These are phyloP conservation scores for Pythium aristosporum DNA, from an alignment of 352 stramenopile genomes.

Conservation along the genomic window DNA sequence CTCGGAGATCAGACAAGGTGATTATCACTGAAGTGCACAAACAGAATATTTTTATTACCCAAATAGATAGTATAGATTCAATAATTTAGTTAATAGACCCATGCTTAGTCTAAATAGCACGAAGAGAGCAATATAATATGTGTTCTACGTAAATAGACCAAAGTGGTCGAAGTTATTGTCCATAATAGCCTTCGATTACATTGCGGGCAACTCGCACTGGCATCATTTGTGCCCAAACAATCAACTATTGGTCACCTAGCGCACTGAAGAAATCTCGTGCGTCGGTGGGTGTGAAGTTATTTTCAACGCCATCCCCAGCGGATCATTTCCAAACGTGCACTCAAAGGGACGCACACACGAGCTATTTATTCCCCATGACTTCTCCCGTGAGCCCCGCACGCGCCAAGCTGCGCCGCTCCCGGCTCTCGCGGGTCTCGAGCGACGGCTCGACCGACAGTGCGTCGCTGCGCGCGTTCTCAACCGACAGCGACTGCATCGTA, in stretches of 20 bases:
- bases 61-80: neutral
- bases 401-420: conserved; percentile 7
- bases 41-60: neutral
- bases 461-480: conserved; percentile 38
- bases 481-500: conserved; percentile 54
- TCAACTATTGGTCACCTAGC: conserved; percentile 2
- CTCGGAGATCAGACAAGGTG: neutral
- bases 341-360: neutral
- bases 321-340: neutral
- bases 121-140: too few relatives aligned
- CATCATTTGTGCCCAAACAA: conserved; percentile 1
- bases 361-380: neutral
- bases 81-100: too few relatives aligned
- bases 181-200: too few relatives aligned
- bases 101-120: too few relatives aligned
- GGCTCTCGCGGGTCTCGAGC: conserved; percentile 10
- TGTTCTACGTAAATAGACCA: too few relatives aligned
- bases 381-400: conserved; percentile 12
- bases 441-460: conserved; percentile 6
- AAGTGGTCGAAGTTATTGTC: too few relatives aligned
- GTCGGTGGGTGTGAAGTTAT: conserved; percentile 1
- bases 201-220: too few relatives aligned
- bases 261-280: conserved; percentile 3
- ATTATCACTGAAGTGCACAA: conserved; percentile 16
- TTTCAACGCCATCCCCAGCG: neutral